These are phyloP conservation scores for Botrytis galanthina DNA, from an alignment of 2,329 filamentous ascomycete species.

Conservation along the genomic window DNA sequence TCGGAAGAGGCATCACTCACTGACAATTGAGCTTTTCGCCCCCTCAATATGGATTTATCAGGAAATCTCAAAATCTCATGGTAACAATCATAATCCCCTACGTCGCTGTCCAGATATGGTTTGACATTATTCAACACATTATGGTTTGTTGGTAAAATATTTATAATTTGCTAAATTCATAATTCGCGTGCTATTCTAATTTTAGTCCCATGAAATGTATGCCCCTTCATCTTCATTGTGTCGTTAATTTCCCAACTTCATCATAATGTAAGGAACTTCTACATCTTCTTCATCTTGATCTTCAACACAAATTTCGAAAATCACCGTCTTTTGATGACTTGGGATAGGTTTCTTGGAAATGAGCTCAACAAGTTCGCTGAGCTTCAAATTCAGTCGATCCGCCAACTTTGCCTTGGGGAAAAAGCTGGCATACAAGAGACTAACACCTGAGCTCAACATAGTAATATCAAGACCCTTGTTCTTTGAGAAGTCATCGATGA, in stretches of 20 bases:
- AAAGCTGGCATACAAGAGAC: conserved; percentile 90
- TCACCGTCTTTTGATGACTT: conserved; percentile 88
- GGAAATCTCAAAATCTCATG: background rate
- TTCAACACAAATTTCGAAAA: conserved; percentile 93
- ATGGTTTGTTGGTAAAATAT: background rate
- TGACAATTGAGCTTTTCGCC: background rate
- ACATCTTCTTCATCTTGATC: conserved; percentile 89
- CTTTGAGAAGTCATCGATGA: conserved; percentile 77
- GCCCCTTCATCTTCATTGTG: background rate
- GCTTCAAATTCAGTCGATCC: conserved; percentile 77
- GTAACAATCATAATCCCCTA: background rate
- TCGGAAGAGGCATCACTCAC: background rate
- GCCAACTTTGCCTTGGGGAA: conserved; percentile 75
- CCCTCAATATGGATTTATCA: background rate
- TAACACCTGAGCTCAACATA: conserved; percentile 98
- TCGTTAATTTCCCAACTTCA: conserved; percentile 51
- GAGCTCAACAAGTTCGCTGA: conserved; percentile 82
- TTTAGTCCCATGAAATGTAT: background rate
- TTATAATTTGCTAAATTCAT: conserved; percentile 9
- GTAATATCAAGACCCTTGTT: conserved; percentile 72
- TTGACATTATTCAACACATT: background rate
- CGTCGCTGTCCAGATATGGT: background rate
- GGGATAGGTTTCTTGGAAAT: conserved; percentile 93
- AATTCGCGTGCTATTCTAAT: conserved; percentile 9
- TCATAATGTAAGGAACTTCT: conserved; percentile 94